Percentiles rank a stretch among this genome's conserved stretches.
Conservation (phyloP, 106 monocot genomes). For the Agapanthus africanus region DNA sequence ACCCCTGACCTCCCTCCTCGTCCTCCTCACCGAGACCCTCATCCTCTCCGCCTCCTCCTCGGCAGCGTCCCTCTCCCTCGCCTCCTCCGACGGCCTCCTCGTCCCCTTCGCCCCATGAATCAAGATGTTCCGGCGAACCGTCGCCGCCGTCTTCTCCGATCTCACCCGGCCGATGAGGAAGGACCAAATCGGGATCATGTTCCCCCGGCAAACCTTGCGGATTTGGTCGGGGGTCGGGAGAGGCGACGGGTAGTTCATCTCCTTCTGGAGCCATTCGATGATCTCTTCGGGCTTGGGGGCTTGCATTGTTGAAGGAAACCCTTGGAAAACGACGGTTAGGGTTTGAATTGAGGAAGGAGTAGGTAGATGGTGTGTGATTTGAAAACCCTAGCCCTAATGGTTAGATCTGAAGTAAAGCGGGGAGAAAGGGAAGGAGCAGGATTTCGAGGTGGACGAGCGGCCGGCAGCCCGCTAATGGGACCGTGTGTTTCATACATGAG, state of each 20-base stretch:
- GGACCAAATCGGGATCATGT: slow-evolving; percentile 84
- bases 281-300: slow-evolving; percentile 61
- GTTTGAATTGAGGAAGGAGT: no score
- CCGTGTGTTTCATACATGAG: no score
- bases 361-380: no score
- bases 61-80: slow-evolving; percentile 61
- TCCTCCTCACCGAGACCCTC: slow-evolving; percentile 61
- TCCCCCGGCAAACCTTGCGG: slow-evolving; percentile 90
- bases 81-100: slow-evolving; percentile 26
- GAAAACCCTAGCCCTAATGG: background rate
- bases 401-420: background rate
- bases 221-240: slow-evolving; percentile 74
- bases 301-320: slow-evolving; percentile 28
- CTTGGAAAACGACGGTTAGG: no score
- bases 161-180: slow-evolving; percentile 78
- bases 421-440: background rate
- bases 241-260: slow-evolving; percentile 78
- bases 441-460: background rate
- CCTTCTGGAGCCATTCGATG: slow-evolving; percentile 91
- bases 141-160: slow-evolving; percentile 76
- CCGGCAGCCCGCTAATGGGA: slow-evolving; percentile 2
- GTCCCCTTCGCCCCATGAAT: slow-evolving; percentile 50
- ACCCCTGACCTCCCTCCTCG: slow-evolving; percentile 30
- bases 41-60: slow-evolving; percentile 70
- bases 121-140: slow-evolving; percentile 66